Base-by-base conservation (phyloP, 75 land plant genomes). In the Adiantum capillusveneris region DNA sequence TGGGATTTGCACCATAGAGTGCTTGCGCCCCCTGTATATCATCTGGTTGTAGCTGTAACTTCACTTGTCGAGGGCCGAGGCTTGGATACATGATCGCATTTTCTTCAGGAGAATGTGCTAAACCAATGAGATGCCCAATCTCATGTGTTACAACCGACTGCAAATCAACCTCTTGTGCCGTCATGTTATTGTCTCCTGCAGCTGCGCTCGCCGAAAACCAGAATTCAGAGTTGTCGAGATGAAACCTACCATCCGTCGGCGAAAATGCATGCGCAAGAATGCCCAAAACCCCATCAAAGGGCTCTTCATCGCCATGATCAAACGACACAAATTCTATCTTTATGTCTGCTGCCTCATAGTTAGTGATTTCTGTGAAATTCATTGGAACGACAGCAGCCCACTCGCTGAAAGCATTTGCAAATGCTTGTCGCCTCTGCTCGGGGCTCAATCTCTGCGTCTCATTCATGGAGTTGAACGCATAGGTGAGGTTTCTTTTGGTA, bases 111-210 rank as follows among this genome's bases (percentile, higher is more conserved):
- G 7, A 3, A 34, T 34, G 37, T 9, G 9, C 37, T 5, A 34
- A 9, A 34, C 37, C 37, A 34, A 34, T 34, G 53, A 87, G 27
- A 53, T 87, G 92, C 25, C 92, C 87, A 29, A 87, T 87, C 72
- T 87, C 92, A 60, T 87, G 92, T 20, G 78, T 75, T 25, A 81
- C 92, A 29, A 87, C 84, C 17, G 87, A 81, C 58, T 83, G 84
- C 54, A 87, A 60, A 37, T 87, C 87, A 13, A 84, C 17, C 18
- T 77, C 87, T 20, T 27, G 7, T 9, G 3, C 65, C 18, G 71
- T 65, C 69, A 65, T 9, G 12, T 11, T 22, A 18, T 21, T 0
- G n/a, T n/a, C n/a, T n/a, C n/a, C n/a, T n/a, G n/a, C n/a, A n/a
- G n/a, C n/a, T 21, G 65, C 11, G 13, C 30, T 2, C 12, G 34